Conservation (phyloP, 1,284 basidiomycete species). For the Cryptococcus amylolentus region DNA sequence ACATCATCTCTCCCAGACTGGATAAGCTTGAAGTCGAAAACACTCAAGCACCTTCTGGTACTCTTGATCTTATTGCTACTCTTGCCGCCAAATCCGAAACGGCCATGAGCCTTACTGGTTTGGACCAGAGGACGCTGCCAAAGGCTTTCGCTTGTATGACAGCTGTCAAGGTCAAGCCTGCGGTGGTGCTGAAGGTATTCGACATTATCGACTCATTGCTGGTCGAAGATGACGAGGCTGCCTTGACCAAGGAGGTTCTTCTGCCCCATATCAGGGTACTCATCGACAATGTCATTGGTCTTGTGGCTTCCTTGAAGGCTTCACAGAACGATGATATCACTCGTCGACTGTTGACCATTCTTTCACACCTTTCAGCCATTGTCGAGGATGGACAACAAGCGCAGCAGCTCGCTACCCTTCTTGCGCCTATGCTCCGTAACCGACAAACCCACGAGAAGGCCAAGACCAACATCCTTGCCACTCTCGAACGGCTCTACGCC, state of each 20-base stretch:
- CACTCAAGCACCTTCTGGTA: conserved; percentile 83
- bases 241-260: conserved; percentile 55
- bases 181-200: conserved; percentile 74
- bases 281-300: conserved; percentile 66
- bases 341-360: conserved; percentile 75
- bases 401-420: conserved; percentile 66
- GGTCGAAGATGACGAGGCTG: conserved; percentile 27
- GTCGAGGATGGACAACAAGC: conserved; percentile 71
- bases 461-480: conserved; percentile 79
- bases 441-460: conserved; percentile 79
- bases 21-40: conserved; percentile 75
- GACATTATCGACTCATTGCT: conserved; percentile 81
- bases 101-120: conserved; percentile 63
- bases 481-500: conserved; percentile 69
- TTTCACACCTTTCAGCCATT: conserved; percentile 75
- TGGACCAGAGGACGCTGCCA: conserved; percentile 67
- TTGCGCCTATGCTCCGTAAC: conserved; percentile 77
- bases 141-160: conserved; percentile 78
- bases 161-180: conserved; percentile 79
- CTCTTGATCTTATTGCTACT: conserved; percentile 78
- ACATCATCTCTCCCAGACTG: conserved; percentile 80
- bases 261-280: conserved; percentile 73
- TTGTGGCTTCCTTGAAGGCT: conserved; percentile 60
- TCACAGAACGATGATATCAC: conserved; percentile 64
- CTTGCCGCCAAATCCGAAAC: conserved; percentile 68